Conservation (phyloP, 2,329 filamentous ascomycete genomes). For the Colletotrichum paranaense region DNA sequence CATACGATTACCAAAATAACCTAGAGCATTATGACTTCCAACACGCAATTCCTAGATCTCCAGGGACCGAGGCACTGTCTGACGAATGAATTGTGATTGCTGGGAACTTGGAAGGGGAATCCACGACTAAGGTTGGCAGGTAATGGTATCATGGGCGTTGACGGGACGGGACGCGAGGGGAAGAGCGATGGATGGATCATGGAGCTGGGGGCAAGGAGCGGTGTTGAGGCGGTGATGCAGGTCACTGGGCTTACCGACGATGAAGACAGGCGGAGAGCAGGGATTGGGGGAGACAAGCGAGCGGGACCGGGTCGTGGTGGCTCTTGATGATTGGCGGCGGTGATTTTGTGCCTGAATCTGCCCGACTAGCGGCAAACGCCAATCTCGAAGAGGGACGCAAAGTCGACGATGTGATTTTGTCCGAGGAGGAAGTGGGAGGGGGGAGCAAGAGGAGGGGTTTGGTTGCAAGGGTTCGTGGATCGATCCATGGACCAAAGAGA, state of each 20-base stretch:
- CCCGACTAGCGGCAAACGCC: slow-evolving; percentile 35
- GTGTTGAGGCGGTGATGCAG: slow-evolving; percentile 36
- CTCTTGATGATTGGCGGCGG: slow-evolving; percentile 21
- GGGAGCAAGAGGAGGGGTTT: slow-evolving; percentile 7
- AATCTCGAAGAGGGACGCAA: slow-evolving; percentile 21
- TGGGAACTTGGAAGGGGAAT: slow-evolving; percentile 1
- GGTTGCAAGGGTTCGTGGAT: background rate
- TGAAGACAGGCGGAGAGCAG: slow-evolving; percentile 32
- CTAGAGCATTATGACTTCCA: slow-evolving; percentile 30
- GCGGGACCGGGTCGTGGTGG: slow-evolving; percentile 20
- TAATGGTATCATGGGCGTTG: slow-evolving; percentile 17
- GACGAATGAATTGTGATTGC: slow-evolving; percentile 21
- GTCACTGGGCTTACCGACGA: slow-evolving; percentile 32
- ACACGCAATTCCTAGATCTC: slow-evolving; percentile 22
- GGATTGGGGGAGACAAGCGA: slow-evolving; percentile 12
- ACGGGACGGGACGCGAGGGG: slow-evolving; percentile 31
- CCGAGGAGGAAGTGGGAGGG: background rate
- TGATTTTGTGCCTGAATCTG: slow-evolving; percentile 35
- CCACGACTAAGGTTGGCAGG: slow-evolving; percentile 9
- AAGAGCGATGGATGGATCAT: background rate
- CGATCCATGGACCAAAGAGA: background rate
- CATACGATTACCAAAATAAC: slow-evolving; percentile 32
- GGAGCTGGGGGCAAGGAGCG: slow-evolving; percentile 27
- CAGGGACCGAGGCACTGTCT: slow-evolving; percentile 2
- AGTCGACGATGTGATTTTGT: slow-evolving; percentile 22